Evolutionary conservation across 2,329 filamentous ascomycete species (phyloP), one percentile per base, ranked within the genome.

Genomic region (Tolypocladium ovalisporum): DNA sequence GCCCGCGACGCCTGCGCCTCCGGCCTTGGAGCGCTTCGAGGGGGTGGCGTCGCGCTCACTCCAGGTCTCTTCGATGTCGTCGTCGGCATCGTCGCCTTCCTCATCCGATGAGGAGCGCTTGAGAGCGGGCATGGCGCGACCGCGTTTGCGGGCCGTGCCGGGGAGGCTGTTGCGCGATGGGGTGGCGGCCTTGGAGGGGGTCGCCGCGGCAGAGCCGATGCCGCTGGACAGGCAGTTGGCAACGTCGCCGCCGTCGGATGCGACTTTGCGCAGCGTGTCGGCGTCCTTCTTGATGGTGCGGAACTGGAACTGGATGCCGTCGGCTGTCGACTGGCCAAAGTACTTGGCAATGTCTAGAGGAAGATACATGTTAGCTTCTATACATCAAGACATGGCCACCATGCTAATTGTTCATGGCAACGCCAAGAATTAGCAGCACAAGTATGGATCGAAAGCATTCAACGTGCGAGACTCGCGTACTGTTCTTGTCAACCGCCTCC

Each of bases 291-390:
- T 83, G 69, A 85, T 77, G 29, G 66, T 60, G 1, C 82, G 77
- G 64, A 86, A 84, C 63, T 85, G 82, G 65, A 82, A 86, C 62
- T 79, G 76, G n/a, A 85, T 76, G 10, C 83, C 83, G 24, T 76
- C 76, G 0, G 74, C 66, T 0, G 82, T 86, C 4, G 79, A 82
- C 57, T 82, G 80, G 32, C 82, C 82, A 61, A 82, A 85, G 68
- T 80, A 79, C 59, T 77, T 80, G 59, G 79, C 77, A 54, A 85
- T 84, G 49, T 83, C 82, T 85, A 54, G 13, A n/a, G 22, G n/a
- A 44, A 5, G 12, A 32, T 5, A 32, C 8, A 4, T 7, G 13
- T 52, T 10, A 52, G 47, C 29, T 52, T 52, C 47, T 8, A 35
- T 52, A 22, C 47, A 22, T 52, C 9, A 34, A 52, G 4, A 15